Evolutionary conservation across 2,329 filamentous ascomycete species (phyloP), one percentile per base, ranked within the genome.

Genomic region (Ceratocystis colombiana): DNA sequence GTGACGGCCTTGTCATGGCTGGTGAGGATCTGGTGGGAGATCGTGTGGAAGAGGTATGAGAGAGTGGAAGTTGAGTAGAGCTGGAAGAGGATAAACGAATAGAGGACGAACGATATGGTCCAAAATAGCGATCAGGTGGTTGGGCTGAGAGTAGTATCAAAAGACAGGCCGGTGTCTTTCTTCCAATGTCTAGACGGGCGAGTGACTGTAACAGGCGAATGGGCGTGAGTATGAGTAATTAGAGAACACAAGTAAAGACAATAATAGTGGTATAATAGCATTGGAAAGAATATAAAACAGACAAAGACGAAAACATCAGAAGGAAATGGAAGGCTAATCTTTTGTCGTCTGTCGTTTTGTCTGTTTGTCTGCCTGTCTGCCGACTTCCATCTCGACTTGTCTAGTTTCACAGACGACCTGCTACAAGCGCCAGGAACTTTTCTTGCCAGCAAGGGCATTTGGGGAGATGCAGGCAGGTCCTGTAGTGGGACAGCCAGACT

Each of bases 1-100:
- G 69, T 67, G 71, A 71, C 64, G 70, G 67, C 67, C 70, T 71
- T 63, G 69, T 68, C 75, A 78, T 71, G 63, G 45, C 37, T 45
- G 33, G 37, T 44, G 46, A 66, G 20, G 12, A 30, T 20, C 28
- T 59, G 28, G 48, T n/a, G 80, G 71, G 66, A 64, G 37, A 53
- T 2, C 15, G n/a, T 6, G 6, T 61, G 45, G 12, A 61, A 20
- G 33, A 45, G 30, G 48, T 50, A 50, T 62, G 62, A 57, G 25
- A 22, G 20, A 50, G 25, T 61, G 22, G n/a, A 55, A 61, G 37
- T 3, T 57, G 37, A 45, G 41, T 28, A 64, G 37, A 45, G 25
- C 25, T 25, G 20, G 55, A 8, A n/a, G 3, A 20, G 30, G 8
- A 5, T 12, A 4, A 17, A 53, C n/a, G n/a, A 20, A 53, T 20